These are phyloP conservation scores for Phytophthora cryptogea DNA, from an alignment of 352 stramenopile species.

Conservation along the genomic window DNA sequence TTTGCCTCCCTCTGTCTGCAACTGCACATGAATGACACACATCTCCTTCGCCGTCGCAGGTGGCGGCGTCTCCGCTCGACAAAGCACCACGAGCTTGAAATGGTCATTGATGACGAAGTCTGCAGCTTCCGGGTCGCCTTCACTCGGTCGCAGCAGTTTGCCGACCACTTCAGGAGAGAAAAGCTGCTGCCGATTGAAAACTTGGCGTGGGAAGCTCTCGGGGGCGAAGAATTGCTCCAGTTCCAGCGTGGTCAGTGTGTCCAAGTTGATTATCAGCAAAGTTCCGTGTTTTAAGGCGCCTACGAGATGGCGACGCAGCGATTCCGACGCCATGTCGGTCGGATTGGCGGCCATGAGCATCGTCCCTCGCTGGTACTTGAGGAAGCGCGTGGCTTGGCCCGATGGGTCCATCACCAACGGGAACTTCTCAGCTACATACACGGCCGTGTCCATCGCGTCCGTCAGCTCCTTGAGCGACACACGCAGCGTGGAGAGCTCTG, in stretches of 20 bases:
- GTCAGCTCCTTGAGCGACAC: constrained; percentile 84
- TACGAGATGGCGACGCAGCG: constrained; percentile 75
- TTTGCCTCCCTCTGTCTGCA: constrained; percentile 17
- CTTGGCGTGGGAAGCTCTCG: constrained; percentile 66
- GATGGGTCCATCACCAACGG: constrained; percentile 85
- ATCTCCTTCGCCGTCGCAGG: constrained; percentile 63
- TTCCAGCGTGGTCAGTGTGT: constrained; percentile 61
- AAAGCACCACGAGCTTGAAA: constrained; percentile 88
- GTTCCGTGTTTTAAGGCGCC: constrained; percentile 71
- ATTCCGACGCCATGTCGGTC: constrained; percentile 64
- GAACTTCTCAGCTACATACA: constrained; percentile 89
- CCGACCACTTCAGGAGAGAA: constrained; percentile 66
- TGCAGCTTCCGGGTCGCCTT: constrained; percentile 54
- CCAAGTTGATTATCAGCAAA: constrained; percentile 81
- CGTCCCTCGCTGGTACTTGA: constrained; percentile 90
- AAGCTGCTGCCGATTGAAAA: constrained; percentile 72
- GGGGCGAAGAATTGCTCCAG: constrained; percentile 81
- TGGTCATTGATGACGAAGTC: constrained; percentile 84
- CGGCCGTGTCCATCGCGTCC: constrained; percentile 81
- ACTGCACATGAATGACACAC: constrained; percentile 63
- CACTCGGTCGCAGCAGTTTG: constrained; percentile 43
- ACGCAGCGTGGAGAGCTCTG: constrained; percentile 21
- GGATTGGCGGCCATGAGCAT: constrained; percentile 84
- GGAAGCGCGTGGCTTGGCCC: constrained; percentile 81
- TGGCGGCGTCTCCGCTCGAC: constrained; percentile 41